Base-by-base conservation (phyloP, 2,329 filamentous ascomycete genomes). In the Paraphaeosphaeria minitans region DNA sequence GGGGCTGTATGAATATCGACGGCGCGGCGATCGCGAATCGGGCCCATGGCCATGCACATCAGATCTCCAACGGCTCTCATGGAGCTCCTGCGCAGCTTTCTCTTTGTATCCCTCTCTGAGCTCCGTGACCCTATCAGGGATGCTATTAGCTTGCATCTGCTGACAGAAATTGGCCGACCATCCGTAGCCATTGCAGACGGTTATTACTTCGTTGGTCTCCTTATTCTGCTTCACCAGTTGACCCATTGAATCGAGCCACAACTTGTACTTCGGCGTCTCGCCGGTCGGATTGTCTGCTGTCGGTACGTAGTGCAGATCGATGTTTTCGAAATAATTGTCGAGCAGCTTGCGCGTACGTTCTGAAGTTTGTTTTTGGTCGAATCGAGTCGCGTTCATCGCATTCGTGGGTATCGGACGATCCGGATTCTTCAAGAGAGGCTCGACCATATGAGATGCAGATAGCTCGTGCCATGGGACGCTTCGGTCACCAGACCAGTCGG, bases 101-200 rank as follows among this genome's bases (percentile, higher is more conserved):
- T 53, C 50, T 53, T 37, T 62, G 49, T 53, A 53, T 27, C 47
- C 45, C 29, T 71, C 67, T 19, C 72, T 64, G 27, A 61, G 59
- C 14, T 63, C 64, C 21, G 61, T 61, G 22, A 73, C 66, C 6
- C 50, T 65, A 35, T 68, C 61, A 10, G 71, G 71, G 8, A 71
- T 42, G 2, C 63, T 66, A 6, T 70, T 55, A n/a, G 65, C 66
- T 56, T 89, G 92, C 89, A 95, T 95, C 70, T 89, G 90, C 65
- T 91, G 83, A 72, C 91, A 96, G 66, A 96, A 95, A 0, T 81
- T 81, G 41, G 85, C 84, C 5, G 92, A 94, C 93, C 93, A 96
- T 60, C 92, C 93, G 72, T 96, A 96, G 74, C 96, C 96, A 0
- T 90, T 91, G 62, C 91, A 88, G 1, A 88, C 88, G 7, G 83